Percentiles rank a stretch among this genome's conserved stretches.
These are phyloP conservation scores for Penicillium paneum DNA, from an alignment of 2,329 filamentous ascomycete genomes.

Conservation along the genomic window DNA sequence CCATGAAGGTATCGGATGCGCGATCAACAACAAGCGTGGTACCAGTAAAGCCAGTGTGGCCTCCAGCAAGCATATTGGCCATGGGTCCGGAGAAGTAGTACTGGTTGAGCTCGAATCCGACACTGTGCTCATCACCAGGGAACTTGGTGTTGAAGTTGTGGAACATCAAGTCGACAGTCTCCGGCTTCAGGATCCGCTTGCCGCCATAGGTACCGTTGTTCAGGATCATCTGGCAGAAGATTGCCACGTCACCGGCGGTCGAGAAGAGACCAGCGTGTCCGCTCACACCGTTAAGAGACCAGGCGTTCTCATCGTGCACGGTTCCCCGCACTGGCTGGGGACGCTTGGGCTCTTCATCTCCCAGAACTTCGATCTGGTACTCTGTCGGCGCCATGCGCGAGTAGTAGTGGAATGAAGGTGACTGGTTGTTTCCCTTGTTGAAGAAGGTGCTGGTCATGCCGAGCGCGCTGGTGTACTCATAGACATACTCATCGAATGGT, in stretches of 20 bases:
- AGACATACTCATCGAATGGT: slow-evolving; percentile 26
- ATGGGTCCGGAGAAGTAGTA: slow-evolving; percentile 33
- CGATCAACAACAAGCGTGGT: slow-evolving; percentile 28
- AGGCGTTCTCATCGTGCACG: slow-evolving; percentile 40
- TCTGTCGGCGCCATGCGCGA: slow-evolving; percentile 31
- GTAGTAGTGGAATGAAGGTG: not conserved
- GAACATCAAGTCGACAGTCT: slow-evolving; percentile 35
- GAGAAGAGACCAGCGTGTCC: slow-evolving; percentile 40
- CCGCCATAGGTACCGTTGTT: slow-evolving; percentile 39
- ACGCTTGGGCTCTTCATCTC: slow-evolving; percentile 30
- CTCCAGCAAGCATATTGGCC: slow-evolving; percentile 22
- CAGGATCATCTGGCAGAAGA: slow-evolving; percentile 38
- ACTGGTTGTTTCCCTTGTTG: slow-evolving; percentile 1
- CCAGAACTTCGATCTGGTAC: slow-evolving; percentile 32
- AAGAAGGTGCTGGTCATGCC: not conserved
- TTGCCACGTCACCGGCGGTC: slow-evolving; percentile 31
- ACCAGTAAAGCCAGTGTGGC: slow-evolving; percentile 29
- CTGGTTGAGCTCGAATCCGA: slow-evolving; percentile 36
- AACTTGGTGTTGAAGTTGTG: slow-evolving; percentile 33
- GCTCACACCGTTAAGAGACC: slow-evolving; percentile 34
- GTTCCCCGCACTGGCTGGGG: slow-evolving; percentile 41
- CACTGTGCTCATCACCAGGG: slow-evolving; percentile 26
- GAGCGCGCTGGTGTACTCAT: not conserved
- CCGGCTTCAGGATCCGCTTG: slow-evolving; percentile 24
- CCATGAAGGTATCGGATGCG: slow-evolving; percentile 22